Evolutionary conservation across 139 green algal species (phyloP).

Genomic region (Auxenochlorella pyrenoidosa): DNA sequence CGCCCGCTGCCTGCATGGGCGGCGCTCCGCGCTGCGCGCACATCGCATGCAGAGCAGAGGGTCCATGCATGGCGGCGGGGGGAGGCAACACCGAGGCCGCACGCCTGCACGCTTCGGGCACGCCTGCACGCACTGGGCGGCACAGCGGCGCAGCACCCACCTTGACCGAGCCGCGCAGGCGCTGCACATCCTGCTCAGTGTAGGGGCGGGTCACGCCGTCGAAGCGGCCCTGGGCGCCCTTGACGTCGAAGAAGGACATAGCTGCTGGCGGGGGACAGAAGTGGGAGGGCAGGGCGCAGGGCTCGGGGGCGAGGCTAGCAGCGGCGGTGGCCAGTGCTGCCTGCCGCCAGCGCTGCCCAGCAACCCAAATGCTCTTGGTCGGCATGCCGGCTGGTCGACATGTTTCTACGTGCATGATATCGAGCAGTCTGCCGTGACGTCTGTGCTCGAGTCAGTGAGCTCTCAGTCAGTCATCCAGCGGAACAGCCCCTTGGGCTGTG

Average conservation of each 20-base stretch:
- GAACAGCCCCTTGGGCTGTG: background rate
- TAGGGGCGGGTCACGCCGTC: conserved; percentile 53
- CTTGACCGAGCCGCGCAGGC: conserved; percentile 74
- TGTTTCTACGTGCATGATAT: background rate
- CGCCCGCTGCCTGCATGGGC: no score
- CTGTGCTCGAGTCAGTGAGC: background rate
- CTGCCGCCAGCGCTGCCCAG: no score
- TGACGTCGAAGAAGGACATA: conserved; percentile 28
- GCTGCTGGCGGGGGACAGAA: background rate
- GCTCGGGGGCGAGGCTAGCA: background rate
- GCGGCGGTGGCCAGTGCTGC: no score
- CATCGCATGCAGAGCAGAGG: no score
- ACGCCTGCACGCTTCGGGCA: no score
- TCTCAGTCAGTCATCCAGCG: background rate
- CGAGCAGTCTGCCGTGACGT: background rate
- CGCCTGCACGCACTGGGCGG: no score
- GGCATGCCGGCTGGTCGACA: background rate
- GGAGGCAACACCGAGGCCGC: no score
- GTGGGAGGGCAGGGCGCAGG: background rate
- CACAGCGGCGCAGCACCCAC: conserved; percentile 36
- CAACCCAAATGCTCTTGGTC: no score
- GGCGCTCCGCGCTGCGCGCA: no score
- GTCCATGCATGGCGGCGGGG: no score
- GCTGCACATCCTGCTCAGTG: conserved; percentile 64
- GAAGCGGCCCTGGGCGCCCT: conserved; percentile 34